These are phyloP conservation scores for Hyaloscypha hepaticicola DNA, from an alignment of 495 filamentous ascomycete species.

Conservation along the genomic window DNA sequence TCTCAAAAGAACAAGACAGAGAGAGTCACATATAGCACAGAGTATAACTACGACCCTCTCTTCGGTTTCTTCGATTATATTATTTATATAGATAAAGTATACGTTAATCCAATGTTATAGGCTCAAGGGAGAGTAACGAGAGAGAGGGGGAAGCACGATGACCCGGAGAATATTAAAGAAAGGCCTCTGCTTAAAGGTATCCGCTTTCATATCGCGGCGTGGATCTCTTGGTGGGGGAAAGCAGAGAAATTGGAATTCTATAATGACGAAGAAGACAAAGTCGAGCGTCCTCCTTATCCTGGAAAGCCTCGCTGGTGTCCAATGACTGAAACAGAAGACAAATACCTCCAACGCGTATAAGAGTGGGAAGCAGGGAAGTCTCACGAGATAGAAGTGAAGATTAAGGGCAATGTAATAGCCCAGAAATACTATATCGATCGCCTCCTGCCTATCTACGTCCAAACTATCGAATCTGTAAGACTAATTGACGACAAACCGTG, in stretches of 20 bases:
- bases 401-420: constrained; percentile 18
- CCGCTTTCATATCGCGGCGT: constrained; percentile 12
- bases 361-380: constrained; percentile 6
- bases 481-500: not conserved
- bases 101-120: constrained; percentile 8
- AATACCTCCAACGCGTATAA: not conserved
- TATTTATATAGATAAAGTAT: constrained; percentile 11
- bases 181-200: not conserved
- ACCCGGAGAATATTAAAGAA: constrained; percentile 15
- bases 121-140: constrained; percentile 3
- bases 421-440: constrained; percentile 19
- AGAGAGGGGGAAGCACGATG: not conserved
- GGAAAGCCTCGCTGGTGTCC: constrained; percentile 12
- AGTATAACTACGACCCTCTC: constrained; percentile 2
- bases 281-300: not conserved
- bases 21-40: not conserved
- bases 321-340: constrained; percentile 2
- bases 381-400: constrained; percentile 9
- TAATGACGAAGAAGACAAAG: constrained; percentile 12
- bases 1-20: not conserved
- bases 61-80: constrained; percentile 6
- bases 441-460: constrained; percentile 15
- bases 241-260: constrained; percentile 15
- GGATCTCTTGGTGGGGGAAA: constrained; percentile 16
- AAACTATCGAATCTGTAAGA: constrained; percentile 4